Conservation (phyloP, 495 filamentous ascomycete genomes). For the Penicillium coprophilum region DNA sequence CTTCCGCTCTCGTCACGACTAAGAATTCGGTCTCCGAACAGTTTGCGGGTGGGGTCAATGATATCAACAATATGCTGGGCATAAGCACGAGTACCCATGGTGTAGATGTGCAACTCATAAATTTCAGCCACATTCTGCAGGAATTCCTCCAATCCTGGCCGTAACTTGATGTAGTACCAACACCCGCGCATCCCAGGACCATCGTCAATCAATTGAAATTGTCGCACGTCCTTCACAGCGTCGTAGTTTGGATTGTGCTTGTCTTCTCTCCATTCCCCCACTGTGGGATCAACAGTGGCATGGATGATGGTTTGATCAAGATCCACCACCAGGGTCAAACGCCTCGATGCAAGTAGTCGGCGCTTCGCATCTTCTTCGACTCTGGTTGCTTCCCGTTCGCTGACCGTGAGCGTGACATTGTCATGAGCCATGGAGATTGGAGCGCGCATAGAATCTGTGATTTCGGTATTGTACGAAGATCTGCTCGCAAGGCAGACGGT, state of each 20-base stretch:
- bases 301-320: conserved; percentile 98
- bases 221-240: conserved; percentile 79
- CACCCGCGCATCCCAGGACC: conserved; percentile 69
- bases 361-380: conserved; percentile 84
- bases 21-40: conserved; percentile 92
- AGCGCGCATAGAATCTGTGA: conserved; percentile 69
- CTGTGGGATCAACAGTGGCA: conserved; percentile 93
- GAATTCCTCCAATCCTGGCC: conserved; percentile 86
- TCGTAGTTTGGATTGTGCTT: conserved; percentile 86
- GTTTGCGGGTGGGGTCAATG: conserved; percentile 83
- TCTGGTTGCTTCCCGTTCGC: conserved; percentile 68
- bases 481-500: conserved; percentile 27
- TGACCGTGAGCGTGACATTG: conserved; percentile 75
- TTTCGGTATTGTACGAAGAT: conserved; percentile 58
- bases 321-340: conserved; percentile 93
- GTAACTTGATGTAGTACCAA: conserved; percentile 98
- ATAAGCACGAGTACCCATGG: conserved; percentile 96
- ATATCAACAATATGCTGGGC: conserved; percentile 88
- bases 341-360: conserved; percentile 72
- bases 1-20: conserved; percentile 96
- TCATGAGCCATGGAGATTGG: conserved; percentile 92
- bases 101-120: conserved; percentile 97
- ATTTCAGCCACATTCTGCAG: conserved; percentile 73
- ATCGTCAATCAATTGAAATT: conserved; percentile 86
- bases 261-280: conserved; percentile 92